Evolutionary conservation across 805 yeast genomes (phyloP).

Genomic region (Pichia rugopelliculosa): DNA sequence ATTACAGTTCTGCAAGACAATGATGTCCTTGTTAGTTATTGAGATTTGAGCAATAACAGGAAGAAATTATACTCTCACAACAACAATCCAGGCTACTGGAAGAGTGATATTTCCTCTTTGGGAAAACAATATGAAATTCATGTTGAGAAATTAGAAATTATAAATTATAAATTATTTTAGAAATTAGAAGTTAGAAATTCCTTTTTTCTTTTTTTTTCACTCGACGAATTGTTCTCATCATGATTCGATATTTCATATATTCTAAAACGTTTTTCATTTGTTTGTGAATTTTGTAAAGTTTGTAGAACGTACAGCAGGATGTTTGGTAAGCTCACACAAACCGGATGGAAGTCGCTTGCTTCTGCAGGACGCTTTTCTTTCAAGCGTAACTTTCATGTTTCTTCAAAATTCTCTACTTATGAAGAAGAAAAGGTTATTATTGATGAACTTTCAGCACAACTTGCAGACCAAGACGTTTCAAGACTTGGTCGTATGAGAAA

Average conservation of each 20-base stretch:
- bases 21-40: too few relatives aligned
- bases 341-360: constrained; percentile 7
- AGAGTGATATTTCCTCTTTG: neutral
- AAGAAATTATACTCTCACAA: too few relatives aligned
- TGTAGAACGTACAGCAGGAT: neutral
- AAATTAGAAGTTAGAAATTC: neutral
- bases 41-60: too few relatives aligned
- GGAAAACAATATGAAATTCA: neutral
- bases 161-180: neutral
- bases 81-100: too few relatives aligned
- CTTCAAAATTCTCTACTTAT: constrained; percentile 34
- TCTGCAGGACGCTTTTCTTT: constrained; percentile 1
- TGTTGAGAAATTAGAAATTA: neutral
- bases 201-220: neutral
- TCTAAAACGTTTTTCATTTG: too few relatives aligned
- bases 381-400: constrained; percentile 29
- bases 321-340: constrained; percentile 4
- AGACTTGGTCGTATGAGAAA: constrained; percentile 66
- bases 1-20: too few relatives aligned
- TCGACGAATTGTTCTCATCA: neutral
- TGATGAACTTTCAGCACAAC: constrained; percentile 44
- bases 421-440: constrained; percentile 69
- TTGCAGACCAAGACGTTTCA: constrained; percentile 45
- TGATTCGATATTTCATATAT: neutral
- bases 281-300: neutral